Evolutionary conservation across 441 rosid species (phyloP), one percentile per base, ranked within the genome.

Genomic region (Gossypium lobatum): DNA sequence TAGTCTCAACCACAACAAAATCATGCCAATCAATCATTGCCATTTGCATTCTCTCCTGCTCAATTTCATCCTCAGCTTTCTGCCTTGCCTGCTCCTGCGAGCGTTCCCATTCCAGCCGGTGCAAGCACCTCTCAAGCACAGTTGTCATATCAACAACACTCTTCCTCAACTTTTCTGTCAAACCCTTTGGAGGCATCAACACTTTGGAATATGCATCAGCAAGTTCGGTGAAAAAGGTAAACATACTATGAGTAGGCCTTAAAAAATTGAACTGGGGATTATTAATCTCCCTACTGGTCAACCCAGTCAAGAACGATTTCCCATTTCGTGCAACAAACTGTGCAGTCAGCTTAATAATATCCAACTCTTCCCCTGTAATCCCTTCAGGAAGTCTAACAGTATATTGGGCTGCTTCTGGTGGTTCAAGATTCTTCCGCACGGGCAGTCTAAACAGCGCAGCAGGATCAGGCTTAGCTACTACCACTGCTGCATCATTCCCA

Each of bases 11-110:
- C 77, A 87, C 98, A 62, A 85, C 96, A 80, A 95, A 95, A 83
- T 93, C 96, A 83, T 93, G 98, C 99, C 99, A 95, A 80, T 93
- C 99, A 67, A 95, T 95, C 98, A 90, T 87, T 46, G 93, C 95
- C 99, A 95, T 93, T 81, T 87, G 99, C 71, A 89, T 76, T 75
- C 97, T 85, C 88, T 95, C 99, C 81, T 83, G 97, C 87, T 95
- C 98, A 67, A 93, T 85, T 85, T 93, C 99, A 73, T 95, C 97
- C 81, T 93, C 99, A 39, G 93, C 97, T 71, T 87, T 92, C 86
- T 93, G 97, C 78, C 95, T 90, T 1, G 92, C 91, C 85, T 93
- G 95, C 89, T 91, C 97, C 76, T 93, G 96, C 1, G 92, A 90
- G 14, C 83, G 91, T 71, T 95, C 99, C 99, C 99, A 95, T 70